A percentile compares a stretch with the other conserved stretches of the same genome.
Evolutionary conservation across 1,139 yeast genomes (phyloP).

Genomic region (Geotrichum restrictum): DNA sequence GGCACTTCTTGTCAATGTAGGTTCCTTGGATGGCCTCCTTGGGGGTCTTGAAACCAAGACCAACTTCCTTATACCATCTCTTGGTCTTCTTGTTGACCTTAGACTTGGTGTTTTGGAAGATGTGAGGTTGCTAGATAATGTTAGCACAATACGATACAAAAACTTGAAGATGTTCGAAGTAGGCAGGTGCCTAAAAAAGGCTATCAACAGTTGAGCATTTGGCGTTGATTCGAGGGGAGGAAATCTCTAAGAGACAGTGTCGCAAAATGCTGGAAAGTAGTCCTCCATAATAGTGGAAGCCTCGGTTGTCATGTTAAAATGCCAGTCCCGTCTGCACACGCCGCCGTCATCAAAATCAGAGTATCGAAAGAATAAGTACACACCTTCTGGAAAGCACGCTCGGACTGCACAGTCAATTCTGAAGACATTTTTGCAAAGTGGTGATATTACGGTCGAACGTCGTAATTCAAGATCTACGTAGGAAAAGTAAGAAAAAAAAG

Average conservation of each 20-base stretch:
- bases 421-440: slow-evolving; percentile 72
- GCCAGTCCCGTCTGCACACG: not conserved
- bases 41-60: slow-evolving; percentile 99
- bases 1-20: slow-evolving; percentile 99
- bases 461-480: slow-evolving; percentile 8
- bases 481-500: slow-evolving; percentile 4
- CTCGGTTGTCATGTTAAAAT: not conserved
- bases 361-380: slow-evolving; percentile 1
- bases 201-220: no score
- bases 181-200: no score
- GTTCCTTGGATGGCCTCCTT: slow-evolving; percentile 96
- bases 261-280: no score
- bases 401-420: slow-evolving; percentile 99
- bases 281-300: no score
- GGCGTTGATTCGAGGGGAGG: no score
- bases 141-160: no score
- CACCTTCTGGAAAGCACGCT: slow-evolving; percentile 99
- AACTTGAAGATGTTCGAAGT: no score
- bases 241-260: no score
- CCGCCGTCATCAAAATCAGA: not conserved
- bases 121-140: slow-evolving; percentile 86
- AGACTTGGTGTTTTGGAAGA: slow-evolving; percentile 99
- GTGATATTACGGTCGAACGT: slow-evolving; percentile 16
- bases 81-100: slow-evolving; percentile 98
- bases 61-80: slow-evolving; percentile 99